Evolutionary conservation across 768 basidiomycete genomes (phyloP), one percentile per base, ranked within the genome.

Genomic region (Boletus rex-veris): DNA sequence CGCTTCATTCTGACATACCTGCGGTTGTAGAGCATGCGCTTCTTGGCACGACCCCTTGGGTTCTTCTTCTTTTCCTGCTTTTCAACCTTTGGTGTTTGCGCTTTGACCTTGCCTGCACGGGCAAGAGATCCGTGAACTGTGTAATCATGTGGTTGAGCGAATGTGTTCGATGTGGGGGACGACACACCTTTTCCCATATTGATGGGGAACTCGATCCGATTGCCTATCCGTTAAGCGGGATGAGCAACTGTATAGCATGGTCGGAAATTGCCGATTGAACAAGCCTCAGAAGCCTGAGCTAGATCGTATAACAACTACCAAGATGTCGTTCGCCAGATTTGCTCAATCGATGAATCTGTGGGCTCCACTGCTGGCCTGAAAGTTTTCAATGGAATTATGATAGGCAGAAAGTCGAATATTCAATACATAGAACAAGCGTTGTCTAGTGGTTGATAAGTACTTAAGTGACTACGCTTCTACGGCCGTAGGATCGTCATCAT

Each of bases 51-150:
- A 60, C 96, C 96, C 77, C 89, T 96, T 53, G 92, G 92, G 37
- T 78, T 85, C 86, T 98, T 98, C 88, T 94, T 94, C 89, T 97
- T 98, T 80, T 98, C 96, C 80, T 96, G 92, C 74, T 88, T 85
- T 69, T 97, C 96, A 70, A 97, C 96, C 79, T 98, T 98, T 68
- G 95, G 95, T 68, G 88, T 91, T 78, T 95, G 92, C 64, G 90
- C 92, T 80, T 93, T 97, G 82, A 98, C 96, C 85, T 98, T 98
- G 75, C 95, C 95, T 73, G 94, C 94, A 82, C 94, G 94, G 78
- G 94, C 94, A 79, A 96, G 93, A 73, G 94, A 98, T 74, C 94
- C 94, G 89, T 98, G 94, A 79, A 96, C 94, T 93, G 24, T 38
- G 15, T 1, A 0, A 9, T 2, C 18, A 45, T 28, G 28, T 31